Base-by-base conservation (phyloP, 192 early-diverging fungal species). In the Spinellus fusiger region DNA sequence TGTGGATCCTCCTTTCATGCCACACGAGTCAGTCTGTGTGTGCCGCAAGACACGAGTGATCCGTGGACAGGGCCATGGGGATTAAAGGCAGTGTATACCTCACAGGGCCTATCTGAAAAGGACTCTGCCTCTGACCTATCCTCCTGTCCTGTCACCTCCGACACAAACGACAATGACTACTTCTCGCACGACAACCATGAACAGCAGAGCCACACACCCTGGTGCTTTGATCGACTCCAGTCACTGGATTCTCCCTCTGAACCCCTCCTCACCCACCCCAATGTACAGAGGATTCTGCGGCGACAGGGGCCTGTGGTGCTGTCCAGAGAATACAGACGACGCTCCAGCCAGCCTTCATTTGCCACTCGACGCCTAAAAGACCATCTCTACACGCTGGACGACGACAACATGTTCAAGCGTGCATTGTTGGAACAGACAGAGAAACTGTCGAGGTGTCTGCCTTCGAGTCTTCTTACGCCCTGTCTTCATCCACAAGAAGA, bases 201-300 rank as follows among this genome's bases (percentile, higher is more conserved):
- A 16, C 70, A 59, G 31, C 65, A 69, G 61, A 53, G 49, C 33
- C 65, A 59, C 51, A 65, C 56, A 66, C 69, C 61, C 51, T 64
- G 73, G 26, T 80, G 79, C 55, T 80, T 80, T 61, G 72, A 77
- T 35, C 69, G 70, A 12, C 59, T 83, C 10, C 71, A 78, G 29
- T 69, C 74, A 10, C 68, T 83, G 22, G 81, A 83, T 32, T 66
- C 73, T 54, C 78, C 80, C 20, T 62, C 66, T 1, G 77, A 78
- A 52, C 78, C 74, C 20, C 64, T 83, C 7, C 33, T 77, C 25
- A 67, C 77, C 54, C 71, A 80, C 32, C 58, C 54, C 9, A 72
- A 68, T 12, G 69, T 80, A 20, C 61, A 75, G 20, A 67, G 66
- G 46, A 78, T 83, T 23, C 56, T 83, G 12, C 64, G 69, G 10